These are phyloP conservation scores for Tolypocladium endophyticum DNA, from an alignment of 2,329 filamentous ascomycete species.

Conservation along the genomic window DNA sequence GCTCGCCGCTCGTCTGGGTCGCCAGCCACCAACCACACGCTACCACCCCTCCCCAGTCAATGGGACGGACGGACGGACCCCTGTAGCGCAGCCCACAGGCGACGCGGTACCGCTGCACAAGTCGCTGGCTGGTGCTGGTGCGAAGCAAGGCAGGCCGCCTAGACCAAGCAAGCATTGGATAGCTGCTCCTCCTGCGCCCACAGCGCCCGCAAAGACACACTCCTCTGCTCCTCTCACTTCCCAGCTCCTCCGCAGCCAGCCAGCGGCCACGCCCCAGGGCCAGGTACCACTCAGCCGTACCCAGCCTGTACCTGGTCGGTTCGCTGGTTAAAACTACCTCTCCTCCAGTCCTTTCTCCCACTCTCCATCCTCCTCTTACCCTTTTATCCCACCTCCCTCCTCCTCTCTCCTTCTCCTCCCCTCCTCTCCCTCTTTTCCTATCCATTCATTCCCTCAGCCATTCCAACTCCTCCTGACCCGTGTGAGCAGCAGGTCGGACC, in stretches of 20 bases:
- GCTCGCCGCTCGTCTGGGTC: conserved; percentile 1
- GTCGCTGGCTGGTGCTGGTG: conserved; percentile 4
- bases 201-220: not conserved
- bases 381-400: conserved; percentile 24
- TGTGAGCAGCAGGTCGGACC: conserved; percentile 22
- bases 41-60: conserved; percentile 1
- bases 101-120: conserved; percentile 11
- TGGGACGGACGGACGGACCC: not conserved
- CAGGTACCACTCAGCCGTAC: conserved; percentile 1
- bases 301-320: conserved; percentile 1
- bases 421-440: conserved; percentile 28
- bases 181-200: not conserved
- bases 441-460: conserved; percentile 46
- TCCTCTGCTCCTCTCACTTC: not conserved
- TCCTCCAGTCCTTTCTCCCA: conserved; percentile 46
- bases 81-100: conserved; percentile 8
- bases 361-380: conserved; percentile 43
- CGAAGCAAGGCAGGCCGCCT: conserved; percentile 7
- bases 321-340: conserved; percentile 27
- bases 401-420: conserved; percentile 25
- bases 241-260: not conserved
- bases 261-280: not conserved
- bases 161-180: conserved; percentile 1
- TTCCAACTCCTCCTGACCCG: conserved; percentile 36
- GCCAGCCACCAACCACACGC: not conserved